A percentile compares a stretch with the other conserved stretches of the same genome.
Evolutionary conservation across 139 green algal genomes (phyloP).

Genomic region (Micromonas pusilla): DNA sequence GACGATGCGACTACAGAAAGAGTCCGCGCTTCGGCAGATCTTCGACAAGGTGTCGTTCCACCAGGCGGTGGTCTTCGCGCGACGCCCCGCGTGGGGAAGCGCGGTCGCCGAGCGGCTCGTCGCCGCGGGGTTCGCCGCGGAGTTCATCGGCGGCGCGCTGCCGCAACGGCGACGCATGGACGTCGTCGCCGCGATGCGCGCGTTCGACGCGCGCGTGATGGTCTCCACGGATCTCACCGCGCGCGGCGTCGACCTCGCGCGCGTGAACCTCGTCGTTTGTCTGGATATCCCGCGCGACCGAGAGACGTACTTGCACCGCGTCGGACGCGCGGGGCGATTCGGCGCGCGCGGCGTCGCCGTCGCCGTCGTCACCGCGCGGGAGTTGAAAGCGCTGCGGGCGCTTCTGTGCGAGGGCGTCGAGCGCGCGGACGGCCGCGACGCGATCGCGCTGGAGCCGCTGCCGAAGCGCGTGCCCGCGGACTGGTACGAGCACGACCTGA

Average conservation of each 20-base stretch:
- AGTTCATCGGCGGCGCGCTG: slow-evolving; percentile 2
- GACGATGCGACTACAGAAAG: neutral
- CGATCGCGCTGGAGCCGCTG: neutral
- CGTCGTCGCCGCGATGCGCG: slow-evolving; percentile 3
- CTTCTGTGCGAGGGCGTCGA: neutral
- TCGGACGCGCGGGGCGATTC: slow-evolving; percentile 79
- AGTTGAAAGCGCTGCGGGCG: neutral
- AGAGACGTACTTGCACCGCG: slow-evolving; percentile 68
- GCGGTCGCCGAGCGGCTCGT: neutral
- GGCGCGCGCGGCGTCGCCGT: slow-evolving; percentile 69
- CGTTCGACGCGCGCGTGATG: slow-evolving; percentile 3
- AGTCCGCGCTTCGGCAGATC: slow-evolving; percentile 8
- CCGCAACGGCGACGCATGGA: slow-evolving; percentile 6
- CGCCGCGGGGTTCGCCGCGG: neutral
- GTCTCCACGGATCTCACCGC: slow-evolving; percentile 21
- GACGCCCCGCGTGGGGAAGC: neutral
- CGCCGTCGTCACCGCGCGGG: slow-evolving; percentile 50
- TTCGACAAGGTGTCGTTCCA: slow-evolving; percentile 19
- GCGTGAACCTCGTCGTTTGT: slow-evolving; percentile 16
- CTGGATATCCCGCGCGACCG: neutral
- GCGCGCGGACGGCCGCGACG: neutral
- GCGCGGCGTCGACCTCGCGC: slow-evolving; percentile 14
- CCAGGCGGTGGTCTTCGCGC: slow-evolving; percentile 19
- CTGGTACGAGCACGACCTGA: slow-evolving; percentile 18
- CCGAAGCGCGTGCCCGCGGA: neutral